Conservation (phyloP, 345 rosid genomes). For the Aurinia saxatilis region DNA sequence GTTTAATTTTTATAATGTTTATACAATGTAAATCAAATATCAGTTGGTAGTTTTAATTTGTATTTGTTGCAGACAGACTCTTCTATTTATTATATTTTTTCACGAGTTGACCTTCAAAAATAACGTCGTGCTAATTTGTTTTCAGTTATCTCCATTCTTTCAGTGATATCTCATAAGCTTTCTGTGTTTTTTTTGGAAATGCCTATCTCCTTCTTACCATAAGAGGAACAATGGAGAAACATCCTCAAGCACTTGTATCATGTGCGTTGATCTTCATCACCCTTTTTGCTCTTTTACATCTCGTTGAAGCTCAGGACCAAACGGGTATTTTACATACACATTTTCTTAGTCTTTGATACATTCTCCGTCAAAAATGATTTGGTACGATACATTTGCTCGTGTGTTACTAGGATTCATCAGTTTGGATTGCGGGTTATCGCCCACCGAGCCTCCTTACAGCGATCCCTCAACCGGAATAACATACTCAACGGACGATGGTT, state of each 20-base stretch:
- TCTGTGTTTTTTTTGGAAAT: neutral
- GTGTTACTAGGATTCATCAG: constrained; percentile 24
- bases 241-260: constrained; percentile 7
- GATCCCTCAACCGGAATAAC: constrained; percentile 19
- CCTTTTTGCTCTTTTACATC: neutral
- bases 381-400: neutral
- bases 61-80: neutral
- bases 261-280: constrained; percentile 14
- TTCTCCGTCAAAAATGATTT: neutral
- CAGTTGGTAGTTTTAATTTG: neutral
- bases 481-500: constrained; percentile 18
- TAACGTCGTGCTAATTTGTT: neutral
- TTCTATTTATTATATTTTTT: neutral
- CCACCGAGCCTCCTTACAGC: constrained; percentile 7
- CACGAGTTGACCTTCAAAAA: constrained; percentile 1
- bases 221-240: constrained; percentile 18
- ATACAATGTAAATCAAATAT: constrained; percentile 2
- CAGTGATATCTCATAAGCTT: neutral
- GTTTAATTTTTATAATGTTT: neutral
- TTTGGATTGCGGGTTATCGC: constrained; percentile 22
- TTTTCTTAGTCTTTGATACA: neutral
- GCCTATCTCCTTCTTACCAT: neutral
- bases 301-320: constrained; percentile 20
- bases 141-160: neutral
- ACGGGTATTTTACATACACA: neutral